These are phyloP conservation scores for Mortierella sp. DNA, from an alignment of 371 early-diverging fungal species.

Conservation along the genomic window DNA sequence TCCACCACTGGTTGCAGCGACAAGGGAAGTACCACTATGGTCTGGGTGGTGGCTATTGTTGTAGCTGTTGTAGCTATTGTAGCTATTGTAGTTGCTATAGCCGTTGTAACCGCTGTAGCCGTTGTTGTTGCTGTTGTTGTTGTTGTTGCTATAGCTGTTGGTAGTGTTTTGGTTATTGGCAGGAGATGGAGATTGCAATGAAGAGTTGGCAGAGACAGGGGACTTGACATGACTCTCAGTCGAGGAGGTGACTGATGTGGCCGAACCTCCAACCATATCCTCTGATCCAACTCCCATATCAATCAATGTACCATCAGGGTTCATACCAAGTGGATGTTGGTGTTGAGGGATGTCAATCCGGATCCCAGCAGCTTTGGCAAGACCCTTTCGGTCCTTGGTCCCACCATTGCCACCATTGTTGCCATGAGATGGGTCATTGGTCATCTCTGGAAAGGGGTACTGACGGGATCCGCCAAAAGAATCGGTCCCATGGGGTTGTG, in stretches of 20 bases:
- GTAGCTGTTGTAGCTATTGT: not conserved
- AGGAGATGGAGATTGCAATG: constrained; percentile 23
- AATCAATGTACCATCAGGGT: not conserved
- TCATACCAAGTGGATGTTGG: constrained; percentile 11
- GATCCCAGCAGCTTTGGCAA: constrained; percentile 34
- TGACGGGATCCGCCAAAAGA: constrained; percentile 17
- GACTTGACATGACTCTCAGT: constrained; percentile 15
- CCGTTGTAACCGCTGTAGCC: not conserved
- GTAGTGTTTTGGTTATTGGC: not conserved
- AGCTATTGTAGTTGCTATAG: not conserved
- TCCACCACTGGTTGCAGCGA: not conserved
- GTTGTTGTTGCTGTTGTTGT: not conserved
- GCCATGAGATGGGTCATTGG: not conserved
- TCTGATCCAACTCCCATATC: constrained; percentile 8
- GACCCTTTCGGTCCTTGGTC: constrained; percentile 34
- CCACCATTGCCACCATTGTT: not conserved
- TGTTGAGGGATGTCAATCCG: constrained; percentile 35
- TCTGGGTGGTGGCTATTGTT: constrained; percentile 1
- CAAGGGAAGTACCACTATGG: not conserved
- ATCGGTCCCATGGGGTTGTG: constrained; percentile 1
- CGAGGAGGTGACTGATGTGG: constrained; percentile 27
- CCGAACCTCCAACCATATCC: constrained; percentile 38
- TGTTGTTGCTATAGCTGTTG: not conserved
- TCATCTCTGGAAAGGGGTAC: constrained; percentile 39
- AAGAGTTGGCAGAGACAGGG: constrained; percentile 16